Base-by-base conservation (phyloP, 345 rosid species). In the Rhodomyrtus tomentosa region DNA sequence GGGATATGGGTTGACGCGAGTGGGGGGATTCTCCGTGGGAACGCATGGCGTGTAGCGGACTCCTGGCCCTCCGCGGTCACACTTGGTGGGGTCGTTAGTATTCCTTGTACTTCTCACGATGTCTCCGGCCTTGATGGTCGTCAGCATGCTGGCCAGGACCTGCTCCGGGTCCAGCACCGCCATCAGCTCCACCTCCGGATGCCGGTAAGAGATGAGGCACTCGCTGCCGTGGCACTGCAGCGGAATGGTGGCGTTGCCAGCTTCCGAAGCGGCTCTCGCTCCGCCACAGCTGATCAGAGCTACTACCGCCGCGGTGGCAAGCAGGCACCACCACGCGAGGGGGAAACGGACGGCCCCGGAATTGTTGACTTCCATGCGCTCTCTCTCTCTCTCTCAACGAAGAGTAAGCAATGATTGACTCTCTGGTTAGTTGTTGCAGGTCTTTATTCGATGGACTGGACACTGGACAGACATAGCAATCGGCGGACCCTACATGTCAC, bases 91-190 rank as follows among this genome's bases (percentile, higher is more conserved):
- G 0, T 5, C 1, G 20, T 0, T 6, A 2, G 0, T 1, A 16
- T 4, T 51, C 20, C 2, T 2, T 1, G 53, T 15, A 5, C 20
- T 5, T 51, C 20, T 1, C 53, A 14, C 20, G 21, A 6, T 6
- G 0, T 14, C 21, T 51, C 53, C 53, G 2, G 21, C 40, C 7
- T 1, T 29, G 2, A 15, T 2, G 10, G 1, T 0, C 0, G 10
- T 3, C 24, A 15, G 21, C 1, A 59, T 59, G 73, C 10, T 59
- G 40, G 6, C 20, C 76, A 10, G 1, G 76, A 24, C 32, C 2
- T 16, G 76, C 38, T 59, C 3, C 2, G 40, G 38, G 38, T 59
- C 2, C 36, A 29, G 40, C 3, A 1, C 5, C 1, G 21, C 73
- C 73, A 59, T 59, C 2, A 29, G 40, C 73, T 29, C 3, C 73